Conservation (phyloP, 192 early-diverging fungal genomes). For the Coemansia sp. region DNA sequence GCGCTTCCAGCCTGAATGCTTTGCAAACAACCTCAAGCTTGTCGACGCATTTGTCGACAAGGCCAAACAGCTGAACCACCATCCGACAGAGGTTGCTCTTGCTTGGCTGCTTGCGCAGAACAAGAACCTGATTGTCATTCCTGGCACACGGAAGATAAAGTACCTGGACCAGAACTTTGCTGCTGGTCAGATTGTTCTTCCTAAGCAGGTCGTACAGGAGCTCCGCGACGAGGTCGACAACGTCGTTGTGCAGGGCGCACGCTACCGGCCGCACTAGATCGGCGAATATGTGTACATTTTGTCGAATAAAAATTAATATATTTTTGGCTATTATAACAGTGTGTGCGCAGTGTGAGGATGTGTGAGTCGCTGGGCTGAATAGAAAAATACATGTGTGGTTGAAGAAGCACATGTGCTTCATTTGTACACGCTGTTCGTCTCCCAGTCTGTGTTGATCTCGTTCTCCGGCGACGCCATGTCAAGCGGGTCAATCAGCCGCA, state of each 20-base stretch:
- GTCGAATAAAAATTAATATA: slow-evolving; percentile 3
- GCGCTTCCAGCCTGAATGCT: slow-evolving; percentile 60
- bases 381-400: background rate
- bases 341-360: background rate
- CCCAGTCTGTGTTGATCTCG: slow-evolving; percentile 51
- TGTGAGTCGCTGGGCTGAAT: background rate
- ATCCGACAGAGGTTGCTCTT: slow-evolving; percentile 56
- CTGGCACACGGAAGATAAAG: slow-evolving; percentile 56
- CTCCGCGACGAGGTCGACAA: slow-evolving; percentile 28
- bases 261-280: too few relatives aligned
- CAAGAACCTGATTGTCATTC: slow-evolving; percentile 52
- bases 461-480: slow-evolving; percentile 46
- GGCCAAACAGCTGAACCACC: slow-evolving; percentile 56
- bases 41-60: slow-evolving; percentile 53
- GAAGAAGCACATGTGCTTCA: slow-evolving; percentile 6
- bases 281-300: too few relatives aligned
- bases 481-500: slow-evolving; percentile 60
- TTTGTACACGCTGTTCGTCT: slow-evolving; percentile 46
- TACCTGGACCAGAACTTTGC: slow-evolving; percentile 43
- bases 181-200: slow-evolving; percentile 33
- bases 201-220: slow-evolving; percentile 22
- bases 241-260: slow-evolving; percentile 22
- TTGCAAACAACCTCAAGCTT: slow-evolving; percentile 58
- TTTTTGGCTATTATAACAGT: background rate
- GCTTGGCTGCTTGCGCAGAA: slow-evolving; percentile 66